phyloP scores from a whole-genome alignment of 2,329 filamentous ascomycete species.

The Neophaeococcomyces aloes region DNA sequence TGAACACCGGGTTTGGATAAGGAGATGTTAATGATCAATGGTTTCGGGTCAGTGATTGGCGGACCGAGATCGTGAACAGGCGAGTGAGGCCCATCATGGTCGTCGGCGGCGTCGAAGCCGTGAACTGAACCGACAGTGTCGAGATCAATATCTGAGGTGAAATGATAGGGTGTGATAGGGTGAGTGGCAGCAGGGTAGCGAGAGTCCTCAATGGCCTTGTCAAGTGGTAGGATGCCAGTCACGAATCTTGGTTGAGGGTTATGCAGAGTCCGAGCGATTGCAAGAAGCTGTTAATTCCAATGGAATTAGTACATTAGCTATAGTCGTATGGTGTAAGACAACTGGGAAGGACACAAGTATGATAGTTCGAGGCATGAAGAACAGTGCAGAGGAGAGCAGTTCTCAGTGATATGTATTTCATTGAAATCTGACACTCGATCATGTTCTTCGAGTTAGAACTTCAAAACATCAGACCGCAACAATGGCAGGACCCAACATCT shows the following conservation, averaged over 20 bases:
- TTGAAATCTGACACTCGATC: too few species aligned
- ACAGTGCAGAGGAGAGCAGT: neutral
- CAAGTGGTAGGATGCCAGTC: slow-evolving; percentile 39
- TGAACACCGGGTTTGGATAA: slow-evolving; percentile 36
- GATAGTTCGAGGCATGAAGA: neutral
- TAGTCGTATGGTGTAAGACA: neutral
- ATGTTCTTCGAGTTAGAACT: too few species aligned
- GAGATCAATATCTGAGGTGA: slow-evolving; percentile 9
- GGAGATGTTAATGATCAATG: slow-evolving; percentile 44
- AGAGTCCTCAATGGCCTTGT: slow-evolving; percentile 33
- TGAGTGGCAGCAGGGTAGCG: slow-evolving; percentile 19
- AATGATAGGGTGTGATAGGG: neutral
- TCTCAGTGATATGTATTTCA: neutral
- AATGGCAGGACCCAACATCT: too few species aligned
- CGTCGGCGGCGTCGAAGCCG: neutral
- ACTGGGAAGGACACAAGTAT: too few species aligned
- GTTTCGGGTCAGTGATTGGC: slow-evolving; percentile 11
- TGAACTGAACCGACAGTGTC: neutral
- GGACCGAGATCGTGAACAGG: neutral
- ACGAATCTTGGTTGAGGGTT: slow-evolving; percentile 12
- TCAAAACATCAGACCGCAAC: too few species aligned
- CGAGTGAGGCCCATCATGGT: neutral
- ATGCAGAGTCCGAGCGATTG: slow-evolving; percentile 26
- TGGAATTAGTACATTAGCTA: neutral
- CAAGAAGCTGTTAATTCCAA: slow-evolving; percentile 29